Evolutionary conservation across 306 rosid species (phyloP).

Genomic region (Rosa rugosa): DNA sequence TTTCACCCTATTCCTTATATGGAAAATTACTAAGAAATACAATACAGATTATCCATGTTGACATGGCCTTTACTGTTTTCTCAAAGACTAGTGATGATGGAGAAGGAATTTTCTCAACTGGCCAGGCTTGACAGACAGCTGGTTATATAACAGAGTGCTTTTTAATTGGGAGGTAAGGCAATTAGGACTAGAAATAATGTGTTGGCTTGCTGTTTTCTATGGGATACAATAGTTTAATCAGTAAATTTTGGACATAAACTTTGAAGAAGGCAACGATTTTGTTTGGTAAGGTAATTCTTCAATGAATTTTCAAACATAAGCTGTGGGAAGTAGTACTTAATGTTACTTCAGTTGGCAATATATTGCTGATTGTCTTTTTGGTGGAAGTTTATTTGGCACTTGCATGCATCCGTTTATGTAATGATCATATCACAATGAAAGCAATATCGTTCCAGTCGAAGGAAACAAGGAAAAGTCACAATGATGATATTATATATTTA

Average conservation of each 20-base stretch:
- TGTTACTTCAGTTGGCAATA: neutral
- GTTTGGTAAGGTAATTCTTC: neutral
- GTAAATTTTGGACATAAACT: neutral
- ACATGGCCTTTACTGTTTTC: too few relatives aligned
- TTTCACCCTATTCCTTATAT: neutral
- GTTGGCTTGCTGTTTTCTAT: neutral
- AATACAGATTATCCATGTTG: too few relatives aligned
- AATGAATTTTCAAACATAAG: neutral
- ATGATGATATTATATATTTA: too few relatives aligned
- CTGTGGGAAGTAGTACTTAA: neutral
- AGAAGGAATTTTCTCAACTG: neutral
- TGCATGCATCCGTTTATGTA: too few relatives aligned
- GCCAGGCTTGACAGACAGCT: neutral
- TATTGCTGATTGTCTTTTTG: neutral
- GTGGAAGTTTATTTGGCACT: neutral
- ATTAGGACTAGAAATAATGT: neutral
- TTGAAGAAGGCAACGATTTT: neutral
- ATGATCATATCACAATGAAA: too few relatives aligned
- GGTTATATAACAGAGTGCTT: neutral
- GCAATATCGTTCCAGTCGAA: neutral
- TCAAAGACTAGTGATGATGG: neutral
- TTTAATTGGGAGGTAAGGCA: neutral
- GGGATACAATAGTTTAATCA: neutral
- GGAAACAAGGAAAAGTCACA: too few relatives aligned
- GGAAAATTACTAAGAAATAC: neutral